Evolutionary conservation across 176 grass and related monocot species (phyloP), one percentile per base, ranked within the genome.

Genomic region (Phoenix roebelenii): DNA sequence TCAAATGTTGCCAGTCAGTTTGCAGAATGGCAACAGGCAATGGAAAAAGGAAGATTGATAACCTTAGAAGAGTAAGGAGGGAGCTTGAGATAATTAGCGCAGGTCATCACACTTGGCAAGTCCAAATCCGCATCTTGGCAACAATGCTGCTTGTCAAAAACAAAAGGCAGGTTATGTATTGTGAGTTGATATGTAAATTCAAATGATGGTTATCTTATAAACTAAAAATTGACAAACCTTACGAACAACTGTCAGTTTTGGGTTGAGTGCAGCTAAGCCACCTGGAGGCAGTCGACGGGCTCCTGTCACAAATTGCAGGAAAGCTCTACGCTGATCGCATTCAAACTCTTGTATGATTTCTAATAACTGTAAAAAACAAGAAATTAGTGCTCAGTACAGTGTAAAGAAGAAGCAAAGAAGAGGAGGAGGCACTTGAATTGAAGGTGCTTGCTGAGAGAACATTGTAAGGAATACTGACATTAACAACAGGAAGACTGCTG

Each of bases 51-150:
- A 44, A 39, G 35, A 39, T 39, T 3, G 35, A 44, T 52, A 72
- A 98, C 93, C 88, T 98, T 98, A 1, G 87, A 88, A 64, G 84
- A 85, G 71, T 98, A 98, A 53, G 84, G 73, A 73, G 93, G 93
- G 59, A 98, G 78, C 67, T 98, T 98, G 5, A 98, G 88, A 76
- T 98, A 98, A 79, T 98, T 98, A 61, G 82, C 84, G 15, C 94
- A 98, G 53, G 94, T 98, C 94, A 98, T 98, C 70, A 98, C 94
- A 61, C 94, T 98, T 0, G 93, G 94, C 74, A 98, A 81, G 58
- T 85, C 84, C 63, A 78, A 35, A 22, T 98, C 88, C 49, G 56
- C 77, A 10, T 89, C 85, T 15, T 63, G 77, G 73, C 58, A 78
- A 65, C 77, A 85, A 74, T 88, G 73, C 87, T 98, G 88, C 77